These are phyloP conservation scores for Aspergillus aculeatus DNA, from an alignment of 2,329 filamentous ascomycete species.

Conservation along the genomic window DNA sequence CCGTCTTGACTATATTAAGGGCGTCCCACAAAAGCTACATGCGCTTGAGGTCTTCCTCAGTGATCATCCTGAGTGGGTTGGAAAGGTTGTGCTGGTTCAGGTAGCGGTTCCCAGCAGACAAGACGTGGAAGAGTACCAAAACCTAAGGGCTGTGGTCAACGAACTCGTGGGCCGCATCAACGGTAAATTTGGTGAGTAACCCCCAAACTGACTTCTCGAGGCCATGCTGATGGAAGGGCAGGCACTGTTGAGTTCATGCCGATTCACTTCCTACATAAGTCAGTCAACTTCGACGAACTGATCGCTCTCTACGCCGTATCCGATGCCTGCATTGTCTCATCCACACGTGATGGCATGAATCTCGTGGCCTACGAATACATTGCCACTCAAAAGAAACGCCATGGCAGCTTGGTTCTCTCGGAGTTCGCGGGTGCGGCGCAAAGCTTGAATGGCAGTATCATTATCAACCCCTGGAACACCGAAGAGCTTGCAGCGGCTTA, in stretches of 20 bases:
- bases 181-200: slow-evolving; percentile 58
- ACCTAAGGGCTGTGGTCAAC: slow-evolving; percentile 90
- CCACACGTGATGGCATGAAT: slow-evolving; percentile 98
- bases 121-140: slow-evolving; percentile 97
- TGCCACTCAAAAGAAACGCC: slow-evolving; percentile 82
- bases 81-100: slow-evolving; percentile 93
- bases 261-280: slow-evolving; percentile 97
- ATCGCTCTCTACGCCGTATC: slow-evolving; percentile 90
- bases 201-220: background rate
- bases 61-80: slow-evolving; percentile 96
- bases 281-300: slow-evolving; percentile 89
- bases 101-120: slow-evolving; percentile 92
- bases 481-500: slow-evolving; percentile 92
- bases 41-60: slow-evolving; percentile 95
- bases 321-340: slow-evolving; percentile 88
- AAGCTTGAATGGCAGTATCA: slow-evolving; percentile 85
- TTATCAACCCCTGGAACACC: slow-evolving; percentile 98
- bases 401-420: slow-evolving; percentile 91
- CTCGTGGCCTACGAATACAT: slow-evolving; percentile 98
- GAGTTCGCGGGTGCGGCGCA: slow-evolving; percentile 97
- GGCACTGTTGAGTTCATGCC: slow-evolving; percentile 97
- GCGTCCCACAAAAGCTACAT: slow-evolving; percentile 94
- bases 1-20: slow-evolving; percentile 97
- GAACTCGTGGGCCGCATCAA: slow-evolving; percentile 97
- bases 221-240: slow-evolving; percentile 28